These are phyloP conservation scores for Lachancea thermotolerans DNA, from an alignment of 805 yeast genomes.

Conservation along the genomic window DNA sequence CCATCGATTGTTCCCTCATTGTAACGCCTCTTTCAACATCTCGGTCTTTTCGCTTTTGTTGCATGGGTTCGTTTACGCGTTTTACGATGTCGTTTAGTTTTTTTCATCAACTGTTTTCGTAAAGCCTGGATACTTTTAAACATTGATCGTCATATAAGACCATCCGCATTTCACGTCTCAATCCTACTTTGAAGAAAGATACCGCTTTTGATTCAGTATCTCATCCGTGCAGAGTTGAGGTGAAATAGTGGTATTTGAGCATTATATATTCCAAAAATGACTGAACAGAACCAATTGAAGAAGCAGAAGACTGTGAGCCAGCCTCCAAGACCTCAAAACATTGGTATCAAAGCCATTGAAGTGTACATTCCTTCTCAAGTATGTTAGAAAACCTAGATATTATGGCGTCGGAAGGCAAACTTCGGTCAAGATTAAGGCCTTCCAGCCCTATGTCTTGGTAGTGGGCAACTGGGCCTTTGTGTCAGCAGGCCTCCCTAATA, in stretches of 20 bases:
- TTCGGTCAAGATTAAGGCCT: too few species aligned
- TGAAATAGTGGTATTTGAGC: not conserved
- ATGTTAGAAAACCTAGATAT: constrained; percentile 17
- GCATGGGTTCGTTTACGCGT: not conserved
- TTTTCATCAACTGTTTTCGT: not conserved
- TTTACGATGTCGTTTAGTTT: constrained; percentile 1
- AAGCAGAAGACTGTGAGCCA: constrained; percentile 25
- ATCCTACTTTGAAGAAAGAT: not conserved
- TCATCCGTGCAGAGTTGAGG: too few species aligned
- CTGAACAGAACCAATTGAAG: constrained; percentile 20
- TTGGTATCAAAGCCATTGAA: constrained; percentile 96
- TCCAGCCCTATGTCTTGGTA: too few species aligned
- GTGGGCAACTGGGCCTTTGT: not conserved
- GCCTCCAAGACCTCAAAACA: constrained; percentile 56
- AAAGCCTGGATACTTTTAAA: not conserved
- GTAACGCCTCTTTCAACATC: not conserved
- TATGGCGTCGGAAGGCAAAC: too few species aligned
- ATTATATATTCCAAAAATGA: constrained; percentile 15
- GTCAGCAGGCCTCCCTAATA: not conserved
- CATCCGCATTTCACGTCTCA: not conserved
- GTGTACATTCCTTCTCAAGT: constrained; percentile 78
- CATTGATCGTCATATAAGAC: not conserved
- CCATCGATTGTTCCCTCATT: too few species aligned
- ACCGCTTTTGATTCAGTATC: not conserved
- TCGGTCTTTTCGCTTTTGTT: constrained; percentile 2